Percentiles rank a stretch among this genome's conserved stretches.
Conservation (phyloP, 805 yeast species). For the Candida insectorum region DNA sequence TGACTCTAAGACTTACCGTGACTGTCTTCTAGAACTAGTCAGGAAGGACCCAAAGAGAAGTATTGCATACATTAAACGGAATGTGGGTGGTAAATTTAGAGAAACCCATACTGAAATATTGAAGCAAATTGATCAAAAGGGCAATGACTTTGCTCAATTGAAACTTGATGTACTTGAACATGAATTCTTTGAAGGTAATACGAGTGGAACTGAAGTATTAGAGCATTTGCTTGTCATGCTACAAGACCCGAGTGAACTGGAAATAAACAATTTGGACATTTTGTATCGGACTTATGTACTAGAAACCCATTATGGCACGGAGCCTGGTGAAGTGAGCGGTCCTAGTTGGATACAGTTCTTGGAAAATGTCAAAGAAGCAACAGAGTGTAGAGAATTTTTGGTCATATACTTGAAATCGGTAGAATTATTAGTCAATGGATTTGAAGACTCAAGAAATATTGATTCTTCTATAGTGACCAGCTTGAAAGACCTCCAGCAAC, state of each 20-base stretch:
- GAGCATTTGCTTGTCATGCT: constrained; percentile 22
- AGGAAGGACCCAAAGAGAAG: constrained; percentile 26
- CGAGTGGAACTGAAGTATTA: constrained; percentile 21
- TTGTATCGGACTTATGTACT: constrained; percentile 24
- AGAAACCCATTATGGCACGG: constrained; percentile 22
- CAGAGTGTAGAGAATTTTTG: constrained; percentile 26
- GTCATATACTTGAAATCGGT: constrained; percentile 29
- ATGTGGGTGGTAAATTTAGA: constrained; percentile 22
- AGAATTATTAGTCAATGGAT: constrained; percentile 33
- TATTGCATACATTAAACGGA: constrained; percentile 26
- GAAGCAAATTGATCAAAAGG: constrained; percentile 22
- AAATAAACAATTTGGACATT: constrained; percentile 21
- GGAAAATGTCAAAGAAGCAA: constrained; percentile 18
- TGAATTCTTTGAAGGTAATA: constrained; percentile 17
- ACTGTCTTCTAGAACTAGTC: constrained; percentile 28
- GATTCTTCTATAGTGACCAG: constrained; percentile 1
- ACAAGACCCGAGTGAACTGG: constrained; percentile 14
- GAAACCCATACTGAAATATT: constrained; percentile 28
- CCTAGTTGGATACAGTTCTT: constrained; percentile 37
- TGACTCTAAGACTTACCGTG: constrained; percentile 25
- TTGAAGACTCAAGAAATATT: too few species aligned
- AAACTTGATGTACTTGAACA: constrained; percentile 36
- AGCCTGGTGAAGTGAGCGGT: constrained; percentile 12
- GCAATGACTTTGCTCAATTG: constrained; percentile 22
- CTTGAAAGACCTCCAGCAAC: not conserved